Conservation (phyloP, 2,329 filamentous ascomycete species). For the Nannizzia gypsea region DNA sequence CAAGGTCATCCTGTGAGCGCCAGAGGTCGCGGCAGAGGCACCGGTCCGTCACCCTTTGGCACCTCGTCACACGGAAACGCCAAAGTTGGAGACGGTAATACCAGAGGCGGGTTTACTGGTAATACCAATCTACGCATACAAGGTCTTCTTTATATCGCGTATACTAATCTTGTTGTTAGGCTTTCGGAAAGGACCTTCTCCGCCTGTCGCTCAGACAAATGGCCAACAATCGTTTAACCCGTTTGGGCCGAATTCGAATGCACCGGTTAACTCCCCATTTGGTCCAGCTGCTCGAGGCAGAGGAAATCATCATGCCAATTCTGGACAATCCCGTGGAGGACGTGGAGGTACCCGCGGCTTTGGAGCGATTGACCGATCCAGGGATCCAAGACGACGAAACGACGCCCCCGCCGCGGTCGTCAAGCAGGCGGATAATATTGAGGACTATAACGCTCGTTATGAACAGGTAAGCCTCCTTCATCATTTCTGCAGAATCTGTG, state of each 20-base stretch:
- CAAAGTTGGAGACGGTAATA: neutral
- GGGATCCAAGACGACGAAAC: slow-evolving; percentile 13
- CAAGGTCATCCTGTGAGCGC: neutral
- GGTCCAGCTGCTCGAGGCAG: neutral
- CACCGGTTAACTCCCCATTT: neutral
- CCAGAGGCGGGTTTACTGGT: neutral
- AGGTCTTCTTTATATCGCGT: neutral
- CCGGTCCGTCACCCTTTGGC: neutral
- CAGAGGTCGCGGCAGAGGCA: neutral
- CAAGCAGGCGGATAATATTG: neutral
- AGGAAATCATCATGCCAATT: neutral
- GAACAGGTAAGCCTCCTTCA: slow-evolving; percentile 11
- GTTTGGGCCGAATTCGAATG: neutral
- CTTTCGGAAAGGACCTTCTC: neutral
- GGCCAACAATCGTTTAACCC: neutral
- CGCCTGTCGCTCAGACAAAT: neutral
- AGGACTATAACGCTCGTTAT: slow-evolving; percentile 14
- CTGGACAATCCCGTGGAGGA: neutral
- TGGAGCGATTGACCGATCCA: slow-evolving; percentile 11
- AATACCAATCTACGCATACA: neutral
- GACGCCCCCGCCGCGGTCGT: neutral
- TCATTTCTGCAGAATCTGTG: neutral
- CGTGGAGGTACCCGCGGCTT: neutral
- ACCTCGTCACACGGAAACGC: neutral
- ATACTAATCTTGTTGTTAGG: neutral